These are phyloP conservation scores for Perkinsus chesapeaki DNA, from an alignment of 169 alveolate genomes.

Conservation along the genomic window DNA sequence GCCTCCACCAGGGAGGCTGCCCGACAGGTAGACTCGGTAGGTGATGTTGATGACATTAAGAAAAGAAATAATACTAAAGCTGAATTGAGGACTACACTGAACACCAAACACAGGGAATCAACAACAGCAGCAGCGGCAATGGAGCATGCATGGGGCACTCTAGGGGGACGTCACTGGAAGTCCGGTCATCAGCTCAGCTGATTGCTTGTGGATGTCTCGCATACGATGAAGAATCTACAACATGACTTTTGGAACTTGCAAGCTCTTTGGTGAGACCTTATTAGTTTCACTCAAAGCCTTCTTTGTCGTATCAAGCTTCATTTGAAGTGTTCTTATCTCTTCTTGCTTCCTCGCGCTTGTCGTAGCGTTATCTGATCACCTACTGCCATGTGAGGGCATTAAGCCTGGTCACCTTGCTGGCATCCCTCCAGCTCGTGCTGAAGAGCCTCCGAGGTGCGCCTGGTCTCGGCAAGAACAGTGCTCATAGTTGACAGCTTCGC, in stretches of 20 bases:
- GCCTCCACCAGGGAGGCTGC: not conserved
- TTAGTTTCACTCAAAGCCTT: not conserved
- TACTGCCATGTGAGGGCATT: not conserved
- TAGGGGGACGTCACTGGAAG: not conserved
- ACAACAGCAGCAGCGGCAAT: too few species aligned
- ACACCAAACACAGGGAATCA: too few species aligned
- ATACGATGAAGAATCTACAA: not conserved
- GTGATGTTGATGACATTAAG: not conserved
- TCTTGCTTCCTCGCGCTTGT: not conserved
- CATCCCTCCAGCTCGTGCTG: not conserved
- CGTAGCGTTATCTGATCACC: not conserved
- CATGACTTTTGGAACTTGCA: not conserved
- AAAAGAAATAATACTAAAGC: not conserved
- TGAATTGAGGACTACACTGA: not conserved
- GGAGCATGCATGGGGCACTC: too few species aligned
- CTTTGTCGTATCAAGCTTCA: not conserved
- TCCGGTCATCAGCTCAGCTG: not conserved
- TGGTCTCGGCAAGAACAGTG: not conserved
- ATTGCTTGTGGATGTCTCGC: not conserved
- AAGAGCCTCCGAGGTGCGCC: not conserved
- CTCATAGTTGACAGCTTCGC: not conserved
- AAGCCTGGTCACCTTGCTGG: not conserved
- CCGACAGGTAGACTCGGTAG: too few species aligned
- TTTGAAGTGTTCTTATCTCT: not conserved
- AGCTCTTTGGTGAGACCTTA: not conserved